Conservation (phyloP, 768 basidiomycete genomes). For the Suillus weaverae region DNA sequence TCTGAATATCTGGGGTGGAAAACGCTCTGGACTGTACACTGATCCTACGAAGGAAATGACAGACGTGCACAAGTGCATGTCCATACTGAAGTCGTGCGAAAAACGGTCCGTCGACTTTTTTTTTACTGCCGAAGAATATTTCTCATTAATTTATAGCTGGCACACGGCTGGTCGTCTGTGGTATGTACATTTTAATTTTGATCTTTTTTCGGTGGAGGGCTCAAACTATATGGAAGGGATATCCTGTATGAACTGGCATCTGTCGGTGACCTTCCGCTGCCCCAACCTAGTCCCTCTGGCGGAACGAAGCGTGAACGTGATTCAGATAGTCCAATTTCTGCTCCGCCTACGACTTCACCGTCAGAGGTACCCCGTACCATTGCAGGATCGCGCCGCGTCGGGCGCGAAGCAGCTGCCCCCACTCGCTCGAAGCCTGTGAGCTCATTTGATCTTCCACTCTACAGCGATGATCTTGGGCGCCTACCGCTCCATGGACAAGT, state of each 20-base stretch:
- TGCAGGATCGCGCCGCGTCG: conserved; percentile 37
- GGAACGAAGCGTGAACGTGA: conserved; percentile 66
- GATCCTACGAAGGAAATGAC: conserved; percentile 47
- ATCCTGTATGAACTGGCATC: conserved; percentile 71
- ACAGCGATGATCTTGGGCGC: conserved; percentile 57
- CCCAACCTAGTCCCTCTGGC: conserved; percentile 50
- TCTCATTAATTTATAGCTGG: conserved; percentile 35
- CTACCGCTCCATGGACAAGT: conserved; percentile 44
- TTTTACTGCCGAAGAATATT: not conserved
- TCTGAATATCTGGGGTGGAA: conserved; percentile 56
- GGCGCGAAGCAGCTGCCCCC: conserved; percentile 18
- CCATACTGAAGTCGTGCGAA: conserved; percentile 38
- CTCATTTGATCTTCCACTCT: conserved; percentile 48
- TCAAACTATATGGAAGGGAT: conserved; percentile 46
- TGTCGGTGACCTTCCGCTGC: conserved; percentile 69
- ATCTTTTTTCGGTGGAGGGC: not conserved
- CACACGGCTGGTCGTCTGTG: conserved; percentile 50
- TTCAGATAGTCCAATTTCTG: conserved; percentile 44
- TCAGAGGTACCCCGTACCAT: conserved; percentile 27
- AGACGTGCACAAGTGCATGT: conserved; percentile 53
- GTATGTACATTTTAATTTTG: conserved; percentile 29
- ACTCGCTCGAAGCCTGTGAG: conserved; percentile 15
- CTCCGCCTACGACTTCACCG: conserved; percentile 11
- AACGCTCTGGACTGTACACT: conserved; percentile 38
- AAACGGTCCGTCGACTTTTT: conserved; percentile 28